Conservation (phyloP, 768 basidiomycete genomes). For the Calocera viscosa region DNA sequence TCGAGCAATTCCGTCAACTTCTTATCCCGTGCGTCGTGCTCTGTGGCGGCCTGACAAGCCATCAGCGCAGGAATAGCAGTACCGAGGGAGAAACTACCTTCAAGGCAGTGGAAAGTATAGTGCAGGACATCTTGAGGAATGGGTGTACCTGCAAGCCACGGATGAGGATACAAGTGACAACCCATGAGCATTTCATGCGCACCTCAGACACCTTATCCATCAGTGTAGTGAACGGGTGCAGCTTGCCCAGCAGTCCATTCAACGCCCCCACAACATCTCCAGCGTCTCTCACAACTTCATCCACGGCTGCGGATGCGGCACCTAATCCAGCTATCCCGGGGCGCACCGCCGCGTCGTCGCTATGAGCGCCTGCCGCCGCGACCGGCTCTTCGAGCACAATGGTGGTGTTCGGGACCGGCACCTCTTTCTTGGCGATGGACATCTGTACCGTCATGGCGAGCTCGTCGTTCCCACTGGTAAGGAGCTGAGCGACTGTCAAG, state of each 20-base stretch:
- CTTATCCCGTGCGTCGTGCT: background rate
- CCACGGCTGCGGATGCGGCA: background rate
- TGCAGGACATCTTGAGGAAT: background rate
- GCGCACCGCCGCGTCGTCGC: too few relatives aligned
- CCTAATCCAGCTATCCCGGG: background rate
- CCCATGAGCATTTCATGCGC: background rate
- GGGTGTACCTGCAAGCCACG: background rate
- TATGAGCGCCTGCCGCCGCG: too few relatives aligned
- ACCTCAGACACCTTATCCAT: background rate
- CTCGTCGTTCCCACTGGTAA: too few relatives aligned
- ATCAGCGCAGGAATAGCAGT: background rate
- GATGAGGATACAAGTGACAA: background rate
- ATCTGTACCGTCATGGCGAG: too few relatives aligned
- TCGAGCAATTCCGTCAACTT: background rate
- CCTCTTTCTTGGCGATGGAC: too few relatives aligned
- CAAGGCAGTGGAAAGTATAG: background rate
- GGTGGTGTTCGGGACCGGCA: too few relatives aligned
- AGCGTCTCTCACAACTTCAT: background rate
- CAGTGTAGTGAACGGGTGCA: background rate
- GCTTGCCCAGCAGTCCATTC: background rate
- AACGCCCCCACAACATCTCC: too few relatives aligned
- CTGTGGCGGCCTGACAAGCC: background rate
- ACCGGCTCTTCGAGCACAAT: too few relatives aligned
- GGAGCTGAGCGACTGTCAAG: too few relatives aligned
- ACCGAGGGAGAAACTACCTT: background rate